phyloP scores from a whole-genome alignment of 2,329 filamentous ascomycete genomes.

The Macrophomina tecta region DNA sequence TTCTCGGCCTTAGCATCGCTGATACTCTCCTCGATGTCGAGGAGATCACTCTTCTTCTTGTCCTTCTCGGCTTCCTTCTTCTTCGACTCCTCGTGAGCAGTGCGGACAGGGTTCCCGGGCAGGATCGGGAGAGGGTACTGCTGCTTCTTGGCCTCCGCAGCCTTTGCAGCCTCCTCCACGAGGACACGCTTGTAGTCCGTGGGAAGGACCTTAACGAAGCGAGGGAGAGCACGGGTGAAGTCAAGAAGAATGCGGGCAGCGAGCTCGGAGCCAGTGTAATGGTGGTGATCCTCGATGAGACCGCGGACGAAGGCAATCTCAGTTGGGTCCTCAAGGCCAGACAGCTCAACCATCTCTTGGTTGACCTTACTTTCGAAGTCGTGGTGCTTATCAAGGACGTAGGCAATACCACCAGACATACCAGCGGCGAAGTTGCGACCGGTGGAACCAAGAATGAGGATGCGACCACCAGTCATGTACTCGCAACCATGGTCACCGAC shows the following conservation, averaged over 20 bases:
- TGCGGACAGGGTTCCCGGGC: constrained; percentile 66
- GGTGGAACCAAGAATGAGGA: constrained; percentile 84
- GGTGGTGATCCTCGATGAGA: constrained; percentile 94
- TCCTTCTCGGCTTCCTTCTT: constrained; percentile 66
- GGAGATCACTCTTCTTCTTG: constrained; percentile 71
- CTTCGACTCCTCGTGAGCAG: constrained; percentile 59
- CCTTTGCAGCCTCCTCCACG: constrained; percentile 82
- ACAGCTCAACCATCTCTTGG: constrained; percentile 95
- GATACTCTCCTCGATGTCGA: constrained; percentile 90
- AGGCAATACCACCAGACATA: constrained; percentile 98
- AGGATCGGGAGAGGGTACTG: constrained; percentile 82
- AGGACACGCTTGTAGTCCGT: constrained; percentile 96
- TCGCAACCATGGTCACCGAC: constrained; percentile 96
- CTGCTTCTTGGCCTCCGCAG: constrained; percentile 81
- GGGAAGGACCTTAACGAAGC: constrained; percentile 92
- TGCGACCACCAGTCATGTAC: constrained; percentile 97
- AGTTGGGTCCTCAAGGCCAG: constrained; percentile 78
- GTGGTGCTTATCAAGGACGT: constrained; percentile 85
- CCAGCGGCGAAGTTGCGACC: constrained; percentile 97
- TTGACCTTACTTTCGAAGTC: constrained; percentile 96
- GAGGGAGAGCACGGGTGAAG: constrained; percentile 87
- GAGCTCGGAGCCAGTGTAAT: constrained; percentile 95
- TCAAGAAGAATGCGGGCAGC: constrained; percentile 93
- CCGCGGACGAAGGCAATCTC: constrained; percentile 92
- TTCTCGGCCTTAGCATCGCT: constrained; percentile 85